Evolutionary conservation across 306 rosid species (phyloP), one percentile per base, ranked within the genome.

Genomic region (Ceratonia siliqua): DNA sequence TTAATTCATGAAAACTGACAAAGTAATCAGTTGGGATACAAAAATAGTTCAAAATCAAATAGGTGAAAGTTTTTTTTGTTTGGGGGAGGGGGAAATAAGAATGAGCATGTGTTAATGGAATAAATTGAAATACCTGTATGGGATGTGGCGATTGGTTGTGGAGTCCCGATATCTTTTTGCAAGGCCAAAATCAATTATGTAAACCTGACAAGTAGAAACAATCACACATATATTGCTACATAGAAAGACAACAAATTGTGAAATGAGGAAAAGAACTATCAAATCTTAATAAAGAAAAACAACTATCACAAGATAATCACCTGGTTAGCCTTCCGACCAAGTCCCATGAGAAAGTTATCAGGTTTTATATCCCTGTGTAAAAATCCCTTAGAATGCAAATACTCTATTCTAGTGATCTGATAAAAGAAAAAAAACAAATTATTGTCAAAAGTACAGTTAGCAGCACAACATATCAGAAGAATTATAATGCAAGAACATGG

Each of bases 321-420:
- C 96, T 90, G 98, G 82, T 91, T 94, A 66, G 98, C 98, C 82
- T 94, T 94, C 59, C 98, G 95, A 72, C 97, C 97, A 80, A 94
- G 96, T 50, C 98, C 97, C 98, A 94, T 94, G 55, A 94, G 96
- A 82, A 94, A 94, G 83, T 94, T 94, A 81, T 94, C 99, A 22
- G 99, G 99, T 76, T 94, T 94, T 53, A 94, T 85, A 68, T 94
- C 99, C 82, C 99, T 88, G 13, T 92, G 99, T 64, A 94, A 82
- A 70, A 83, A 94, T 42, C 99, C 99, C 77, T 92, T 94, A n/a
- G 99, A 92, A 78, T 94, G 99, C 72, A 85, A 90, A 64, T 87
- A 92, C 73, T 94, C 99, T 69, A 94, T 94, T 84, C 97, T 86
- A 20, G 89, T 86, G 79, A 94, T 86, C 99, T 94, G 55, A 65